Base-by-base conservation (phyloP, 1,139 yeast species). In the Taiozyma sp. region DNA sequence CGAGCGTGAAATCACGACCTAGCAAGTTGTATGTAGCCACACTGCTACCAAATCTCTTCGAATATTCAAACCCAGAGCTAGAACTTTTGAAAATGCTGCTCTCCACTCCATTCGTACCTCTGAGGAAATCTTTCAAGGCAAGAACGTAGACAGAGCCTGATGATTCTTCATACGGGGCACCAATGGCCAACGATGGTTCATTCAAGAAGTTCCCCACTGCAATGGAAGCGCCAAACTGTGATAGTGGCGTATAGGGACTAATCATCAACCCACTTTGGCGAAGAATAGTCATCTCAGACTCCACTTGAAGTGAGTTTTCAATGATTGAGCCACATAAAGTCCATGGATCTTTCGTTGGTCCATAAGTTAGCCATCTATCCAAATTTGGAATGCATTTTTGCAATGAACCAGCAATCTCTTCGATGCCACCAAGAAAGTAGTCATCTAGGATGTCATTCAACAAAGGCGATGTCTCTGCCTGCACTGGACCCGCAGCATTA, bases 341-440 rank as follows among this genome's bases (percentile, higher is more conserved):
- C 79, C 80, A 75, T 0, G 78, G 70, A 45, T 70, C 67, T 0
- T 44, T 46, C 6, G 47, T 32, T 1, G 66, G 49, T 0, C 66
- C 68, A 8, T 63, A 51, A 1, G 57, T 60, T 53, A 80, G 70
- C 83, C 83, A 80, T 0, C 45, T 29, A 16, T 69, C 56, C 34
- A 80, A 57, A 7, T 63, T 63, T 3, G 61, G 55, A 10, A 72
- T 23, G 53, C 85, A 80, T 24, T 57, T 61, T 8, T 65, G 55
- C 3, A 73, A 66, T 1, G 80, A 68, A 44, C 63, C 58, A 4
- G 71, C 64, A 51, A 80, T 73, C 46, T 79, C 83, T 23, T 70
- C 67, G 8, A 78, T 50, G 0, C 85, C 85, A 2, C 86, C 85
- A 44, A 75, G 67, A 52, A 66, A 77, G 54, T 81, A 81, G 28